Base-by-base conservation (phyloP, 257 asterid genomes). In the Pogostemon cablin region DNA sequence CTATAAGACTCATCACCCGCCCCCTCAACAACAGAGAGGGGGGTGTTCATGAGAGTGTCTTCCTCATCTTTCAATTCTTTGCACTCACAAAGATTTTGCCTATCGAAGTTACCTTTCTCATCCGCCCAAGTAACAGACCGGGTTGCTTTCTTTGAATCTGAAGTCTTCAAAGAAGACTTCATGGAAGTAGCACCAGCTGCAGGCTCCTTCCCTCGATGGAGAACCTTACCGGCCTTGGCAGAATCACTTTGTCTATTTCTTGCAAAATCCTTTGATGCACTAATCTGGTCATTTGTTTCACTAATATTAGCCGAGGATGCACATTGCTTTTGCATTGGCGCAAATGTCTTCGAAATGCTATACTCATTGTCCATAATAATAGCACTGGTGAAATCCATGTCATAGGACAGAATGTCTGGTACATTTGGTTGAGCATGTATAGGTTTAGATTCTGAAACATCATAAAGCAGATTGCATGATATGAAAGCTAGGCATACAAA, bases 61-160 rank as follows among this genome's bases (percentile, higher is more conserved):
- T 68, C 49, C 10, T 42, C 80, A 47, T 75, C 76, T 67, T 77
- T 71, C 25, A 70, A 32, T 75, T 80, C 86, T 54, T 69, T 61
- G 70, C 54, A 73, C 71, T 85, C 88, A 35, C 78, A 72, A 64
- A 83, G 89, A 81, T 62, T 78, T 67, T 68, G 70, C 60, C 77
- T 66, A 9, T 66, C 80, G 77, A 68, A 68, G 49, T 75, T 80
- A 69, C 65, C 71, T 71, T 68, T 82, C 76, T 79, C 87, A 81
- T 93, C 98, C 52, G 98, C 97, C 99, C 99, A 93, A 38, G 91
- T 81, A 70, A 93, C 90, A 67, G 87, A 82, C 42, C 69, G 81
- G 44, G 76, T 65, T 65, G 64, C 79, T 84, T 80, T 86, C 80
- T 84, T 86, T 7, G 86, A 79, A 60, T 64, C 75, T 58, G 89